Evolutionary conservation across 305 asterid genomes (phyloP), one percentile per base, ranked within the genome.

Genomic region (Fraxinus floribunda): DNA sequence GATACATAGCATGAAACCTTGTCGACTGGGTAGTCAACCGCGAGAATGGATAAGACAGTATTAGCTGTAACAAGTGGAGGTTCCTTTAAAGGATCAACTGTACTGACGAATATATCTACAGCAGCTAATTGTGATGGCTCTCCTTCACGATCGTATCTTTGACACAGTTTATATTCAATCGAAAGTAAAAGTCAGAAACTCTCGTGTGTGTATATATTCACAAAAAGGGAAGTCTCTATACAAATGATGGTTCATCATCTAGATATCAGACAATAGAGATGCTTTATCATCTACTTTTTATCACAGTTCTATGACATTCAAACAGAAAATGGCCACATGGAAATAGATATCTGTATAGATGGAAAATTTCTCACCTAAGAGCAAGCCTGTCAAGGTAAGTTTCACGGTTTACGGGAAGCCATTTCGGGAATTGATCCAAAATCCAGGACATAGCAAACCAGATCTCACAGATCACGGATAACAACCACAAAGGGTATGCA

Each of bases 41-140:
- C 90, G 79, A 97, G 98, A 90, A 97, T 94, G 86, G 99, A 94
- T 85, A 97, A 80, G 83, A 97, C 97, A 78, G 99, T 97, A 87
- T 97, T 97, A 83, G 99, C 99, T 82, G 99, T 97, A 80, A 97
- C 99, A 84, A 97, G 97, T 60, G 99, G 99, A 82, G 99, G 99
- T 89, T 97, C 99, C 95, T 97, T 97, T 71, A 97, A 86, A 85
- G 99, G 98, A 84, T 97, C 99, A 8, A 97, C 99, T 80, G 99
- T 94, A 93, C 98, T 97, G 90, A 97, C 99, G 91, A 97, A 97
- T 85, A 97, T 97, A 91, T 97, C 99, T 82, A 97, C 99, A 88
- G 99, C 98, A 87, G 98, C 99, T 86, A 97, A 86, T 86, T 97
- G 99, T 76, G 99, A 94, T 84, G 98, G 93, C 90, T 97, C 99